phyloP scores from a whole-genome alignment of 805 yeast species.

The Nakazawaea ambrosiae region DNA sequence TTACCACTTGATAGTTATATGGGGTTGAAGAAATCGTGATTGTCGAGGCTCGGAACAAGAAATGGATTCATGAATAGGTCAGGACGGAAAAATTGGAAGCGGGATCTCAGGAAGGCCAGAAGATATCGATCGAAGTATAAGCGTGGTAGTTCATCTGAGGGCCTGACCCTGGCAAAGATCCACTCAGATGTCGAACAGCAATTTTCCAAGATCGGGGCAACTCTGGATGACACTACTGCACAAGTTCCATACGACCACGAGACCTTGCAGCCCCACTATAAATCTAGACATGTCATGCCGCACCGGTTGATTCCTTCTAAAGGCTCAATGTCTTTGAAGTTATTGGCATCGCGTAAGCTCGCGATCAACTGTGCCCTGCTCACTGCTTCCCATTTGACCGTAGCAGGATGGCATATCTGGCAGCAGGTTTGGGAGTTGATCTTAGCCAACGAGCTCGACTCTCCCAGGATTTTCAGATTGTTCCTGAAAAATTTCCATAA shows the following conservation, averaged over 20 bases:
- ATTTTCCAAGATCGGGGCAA: slow-evolving; percentile 15
- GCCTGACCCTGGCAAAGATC: no score
- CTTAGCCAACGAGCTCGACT: slow-evolving; percentile 22
- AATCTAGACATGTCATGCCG: neutral
- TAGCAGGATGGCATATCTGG: slow-evolving; percentile 22
- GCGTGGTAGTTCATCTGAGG: no score
- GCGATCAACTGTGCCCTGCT: slow-evolving; percentile 19
- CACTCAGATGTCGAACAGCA: no score
- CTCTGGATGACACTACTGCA: slow-evolving; percentile 13
- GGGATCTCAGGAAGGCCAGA: no score
- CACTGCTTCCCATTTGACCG: slow-evolving; percentile 16
- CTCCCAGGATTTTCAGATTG: slow-evolving; percentile 19
- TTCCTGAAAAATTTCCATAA: slow-evolving; percentile 19
- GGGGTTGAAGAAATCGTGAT: no score
- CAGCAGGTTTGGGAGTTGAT: slow-evolving; percentile 25
- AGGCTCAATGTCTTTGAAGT: slow-evolving; percentile 16
- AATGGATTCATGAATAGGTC: no score
- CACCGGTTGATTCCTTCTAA: neutral
- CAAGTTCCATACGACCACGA: slow-evolving; percentile 14
- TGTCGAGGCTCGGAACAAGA: no score
- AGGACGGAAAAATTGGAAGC: no score
- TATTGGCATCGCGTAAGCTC: slow-evolving; percentile 18
- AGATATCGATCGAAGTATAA: no score
- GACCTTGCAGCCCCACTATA: slow-evolving; percentile 11
- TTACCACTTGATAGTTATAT: no score